Conservation (phyloP, 2,329 filamentous ascomycete genomes). For the Byssoonygena ceratinophila region DNA sequence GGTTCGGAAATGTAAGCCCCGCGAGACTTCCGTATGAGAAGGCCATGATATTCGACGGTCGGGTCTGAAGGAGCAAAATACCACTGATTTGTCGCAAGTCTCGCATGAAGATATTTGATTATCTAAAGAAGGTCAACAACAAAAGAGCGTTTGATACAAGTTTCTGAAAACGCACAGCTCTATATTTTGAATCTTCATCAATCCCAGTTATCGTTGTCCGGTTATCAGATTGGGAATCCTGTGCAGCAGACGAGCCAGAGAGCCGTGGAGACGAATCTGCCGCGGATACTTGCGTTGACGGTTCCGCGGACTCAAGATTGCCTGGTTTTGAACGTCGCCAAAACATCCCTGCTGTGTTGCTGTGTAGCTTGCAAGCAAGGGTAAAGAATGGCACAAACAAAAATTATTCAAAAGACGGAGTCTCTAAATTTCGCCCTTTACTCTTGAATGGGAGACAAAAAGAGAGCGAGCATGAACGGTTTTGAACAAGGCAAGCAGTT, state of each 20-base stretch:
- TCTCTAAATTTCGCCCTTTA: neutral
- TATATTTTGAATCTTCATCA: conserved; percentile 22
- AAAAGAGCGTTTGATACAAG: neutral
- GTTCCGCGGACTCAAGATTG: neutral
- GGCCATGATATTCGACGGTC: conserved; percentile 23
- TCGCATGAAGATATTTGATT: conserved; percentile 24
- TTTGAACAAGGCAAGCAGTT: neutral
- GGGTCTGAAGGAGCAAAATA: conserved; percentile 17
- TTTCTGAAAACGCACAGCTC: conserved; percentile 18
- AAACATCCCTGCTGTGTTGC: conserved; percentile 16
- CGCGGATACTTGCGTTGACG: conserved; percentile 7
- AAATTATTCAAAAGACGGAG: neutral
- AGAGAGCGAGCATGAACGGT: neutral
- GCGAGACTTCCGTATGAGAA: conserved; percentile 33
- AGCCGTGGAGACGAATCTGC: conserved; percentile 16
- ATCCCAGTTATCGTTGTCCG: conserved; percentile 16
- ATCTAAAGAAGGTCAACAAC: conserved; percentile 17
- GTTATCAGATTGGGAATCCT: conserved; percentile 13
- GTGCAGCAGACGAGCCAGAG: conserved; percentile 11
- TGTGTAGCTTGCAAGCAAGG: conserved; percentile 6
- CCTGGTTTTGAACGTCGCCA: conserved; percentile 12
- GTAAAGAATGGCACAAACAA: neutral
- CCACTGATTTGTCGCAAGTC: conserved; percentile 23
- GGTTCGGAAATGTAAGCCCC: conserved; percentile 38
- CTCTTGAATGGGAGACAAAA: neutral